phyloP scores from a whole-genome alignment of 2,329 filamentous ascomycete genomes.

The Fusarium keratoplasticum region DNA sequence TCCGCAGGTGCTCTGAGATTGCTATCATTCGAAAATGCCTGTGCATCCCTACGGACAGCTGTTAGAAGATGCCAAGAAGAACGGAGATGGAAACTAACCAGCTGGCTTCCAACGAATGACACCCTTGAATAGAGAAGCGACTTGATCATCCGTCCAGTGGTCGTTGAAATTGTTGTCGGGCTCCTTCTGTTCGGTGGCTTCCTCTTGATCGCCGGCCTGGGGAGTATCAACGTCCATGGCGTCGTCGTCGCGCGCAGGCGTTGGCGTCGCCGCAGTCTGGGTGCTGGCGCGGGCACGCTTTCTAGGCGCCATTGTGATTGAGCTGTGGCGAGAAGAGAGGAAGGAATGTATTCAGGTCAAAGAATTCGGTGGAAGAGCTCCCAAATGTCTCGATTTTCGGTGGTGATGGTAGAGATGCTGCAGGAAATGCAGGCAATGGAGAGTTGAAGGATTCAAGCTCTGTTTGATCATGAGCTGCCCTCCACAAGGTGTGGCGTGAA shows the following conservation, averaged over 20 bases:
- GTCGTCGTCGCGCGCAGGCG: slow-evolving; percentile 66
- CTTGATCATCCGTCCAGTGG: slow-evolving; percentile 95
- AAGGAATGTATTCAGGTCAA: background rate
- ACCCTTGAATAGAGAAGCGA: slow-evolving; percentile 90
- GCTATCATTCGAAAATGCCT: slow-evolving; percentile 94
- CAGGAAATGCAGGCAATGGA: slow-evolving; percentile 1
- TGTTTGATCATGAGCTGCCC: slow-evolving; percentile 7
- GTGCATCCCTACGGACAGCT: slow-evolving; percentile 76
- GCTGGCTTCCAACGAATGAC: slow-evolving; percentile 98
- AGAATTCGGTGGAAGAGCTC: background rate
- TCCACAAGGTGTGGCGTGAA: slow-evolving; percentile 20
- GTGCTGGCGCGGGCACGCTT: slow-evolving; percentile 72
- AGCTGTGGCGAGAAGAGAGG: background rate
- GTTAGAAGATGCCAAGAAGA: slow-evolving; percentile 18
- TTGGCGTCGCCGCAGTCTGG: slow-evolving; percentile 68
- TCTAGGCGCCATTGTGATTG: slow-evolving; percentile 71
- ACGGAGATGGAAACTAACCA: slow-evolving; percentile 61
- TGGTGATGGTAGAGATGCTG: background rate
- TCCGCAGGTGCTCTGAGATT: slow-evolving; percentile 82
- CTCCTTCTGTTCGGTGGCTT: slow-evolving; percentile 32
- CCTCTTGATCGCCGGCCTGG: slow-evolving; percentile 61
- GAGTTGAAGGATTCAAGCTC: slow-evolving; percentile 13
- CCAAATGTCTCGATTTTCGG: background rate
- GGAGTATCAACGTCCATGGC: slow-evolving; percentile 70
- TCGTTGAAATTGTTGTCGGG: slow-evolving; percentile 61